phyloP scores from a whole-genome alignment of 805 yeast genomes.

The Millerago galiae region DNA sequence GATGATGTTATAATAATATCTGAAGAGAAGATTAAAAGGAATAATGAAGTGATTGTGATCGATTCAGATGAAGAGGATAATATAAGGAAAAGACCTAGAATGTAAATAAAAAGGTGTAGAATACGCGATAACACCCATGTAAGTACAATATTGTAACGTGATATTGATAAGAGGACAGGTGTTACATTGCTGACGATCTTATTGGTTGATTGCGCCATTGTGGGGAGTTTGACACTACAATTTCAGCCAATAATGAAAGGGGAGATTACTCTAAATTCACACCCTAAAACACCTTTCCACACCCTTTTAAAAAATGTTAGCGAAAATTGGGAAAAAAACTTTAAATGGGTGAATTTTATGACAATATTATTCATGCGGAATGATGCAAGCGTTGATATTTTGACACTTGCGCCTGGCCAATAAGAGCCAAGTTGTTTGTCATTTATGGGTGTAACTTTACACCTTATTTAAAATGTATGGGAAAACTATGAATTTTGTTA shows the following conservation, averaged over 20 bases:
- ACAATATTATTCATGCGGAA: neutral
- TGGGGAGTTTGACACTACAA: constrained; percentile 1
- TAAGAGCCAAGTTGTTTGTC: constrained; percentile 6
- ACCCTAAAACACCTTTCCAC: constrained; percentile 12
- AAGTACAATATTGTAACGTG: neutral
- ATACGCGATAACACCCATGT: neutral
- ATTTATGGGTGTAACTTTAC: constrained; percentile 7
- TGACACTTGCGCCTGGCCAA: constrained; percentile 6
- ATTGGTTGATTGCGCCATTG: neutral
- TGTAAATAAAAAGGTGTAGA: neutral
- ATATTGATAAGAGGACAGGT: neutral
- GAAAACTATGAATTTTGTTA: too few species aligned
- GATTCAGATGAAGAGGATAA: neutral
- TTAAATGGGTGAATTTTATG: neutral
- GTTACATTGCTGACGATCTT: neutral
- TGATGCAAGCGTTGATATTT: neutral
- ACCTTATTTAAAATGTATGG: too few species aligned
- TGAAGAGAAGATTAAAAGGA: neutral
- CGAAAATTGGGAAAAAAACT: neutral
- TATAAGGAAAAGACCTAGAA: neutral
- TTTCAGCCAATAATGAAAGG: constrained; percentile 2
- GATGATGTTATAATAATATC: neutral
- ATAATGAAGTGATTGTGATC: neutral
- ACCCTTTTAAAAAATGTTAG: constrained; percentile 8
- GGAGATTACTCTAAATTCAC: constrained; percentile 6